These are phyloP conservation scores for Curvularia spicifera DNA, from an alignment of 2,329 filamentous ascomycete species.

Conservation along the genomic window DNA sequence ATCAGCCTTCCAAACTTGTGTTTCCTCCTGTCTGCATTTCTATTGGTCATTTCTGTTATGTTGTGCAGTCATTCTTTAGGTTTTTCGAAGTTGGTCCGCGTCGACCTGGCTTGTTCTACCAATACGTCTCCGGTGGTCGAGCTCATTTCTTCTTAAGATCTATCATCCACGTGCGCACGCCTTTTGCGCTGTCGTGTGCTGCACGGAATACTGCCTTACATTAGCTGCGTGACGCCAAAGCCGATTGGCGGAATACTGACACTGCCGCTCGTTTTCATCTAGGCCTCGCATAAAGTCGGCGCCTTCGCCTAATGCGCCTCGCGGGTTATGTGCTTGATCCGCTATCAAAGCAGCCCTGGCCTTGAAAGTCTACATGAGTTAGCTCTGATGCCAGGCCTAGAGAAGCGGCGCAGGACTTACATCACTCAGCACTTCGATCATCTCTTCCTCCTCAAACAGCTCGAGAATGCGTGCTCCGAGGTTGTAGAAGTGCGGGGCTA, in stretches of 20 bases:
- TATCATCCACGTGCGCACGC: slow-evolving; percentile 54
- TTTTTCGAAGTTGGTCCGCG: not conserved
- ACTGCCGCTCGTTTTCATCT: slow-evolving; percentile 84
- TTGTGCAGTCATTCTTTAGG: slow-evolving; percentile 1
- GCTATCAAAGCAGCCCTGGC: slow-evolving; percentile 80
- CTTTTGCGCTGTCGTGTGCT: slow-evolving; percentile 56
- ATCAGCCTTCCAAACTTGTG: slow-evolving; percentile 7
- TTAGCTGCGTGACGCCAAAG: slow-evolving; percentile 10
- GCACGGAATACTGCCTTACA: slow-evolving; percentile 53
- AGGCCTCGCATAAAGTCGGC: slow-evolving; percentile 86
- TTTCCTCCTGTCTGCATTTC: slow-evolving; percentile 1
- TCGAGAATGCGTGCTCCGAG: slow-evolving; percentile 86
- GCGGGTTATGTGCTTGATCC: slow-evolving; percentile 85
- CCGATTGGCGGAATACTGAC: slow-evolving; percentile 49
- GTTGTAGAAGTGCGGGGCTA: slow-evolving; percentile 87
- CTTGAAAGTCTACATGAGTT: slow-evolving; percentile 71
- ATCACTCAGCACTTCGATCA: slow-evolving; percentile 64
- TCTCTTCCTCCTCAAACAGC: slow-evolving; percentile 87
- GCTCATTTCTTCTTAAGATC: slow-evolving; percentile 50
- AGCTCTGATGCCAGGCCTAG: not conserved
- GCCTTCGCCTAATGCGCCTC: slow-evolving; percentile 68
- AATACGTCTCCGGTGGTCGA: not conserved
- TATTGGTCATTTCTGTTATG: not conserved
- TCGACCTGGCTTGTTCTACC: not conserved
- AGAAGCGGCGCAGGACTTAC: slow-evolving; percentile 32